phyloP scores from a whole-genome alignment of 108 stramenopile species.

The Conticribra guillardii region DNA sequence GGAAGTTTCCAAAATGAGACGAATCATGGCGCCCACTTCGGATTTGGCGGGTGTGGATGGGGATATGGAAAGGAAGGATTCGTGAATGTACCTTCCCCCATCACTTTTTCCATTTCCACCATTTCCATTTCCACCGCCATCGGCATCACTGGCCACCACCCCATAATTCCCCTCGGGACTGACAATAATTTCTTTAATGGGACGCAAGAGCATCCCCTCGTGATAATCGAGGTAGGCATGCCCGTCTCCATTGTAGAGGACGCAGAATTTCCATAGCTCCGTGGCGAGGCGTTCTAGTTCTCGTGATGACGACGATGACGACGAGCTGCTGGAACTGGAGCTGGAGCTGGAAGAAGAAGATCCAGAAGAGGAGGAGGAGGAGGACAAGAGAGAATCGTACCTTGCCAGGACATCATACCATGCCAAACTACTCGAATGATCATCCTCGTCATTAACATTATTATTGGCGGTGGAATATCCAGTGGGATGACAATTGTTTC shows the following conservation, averaged over 20 bases:
- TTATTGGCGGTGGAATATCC: no score
- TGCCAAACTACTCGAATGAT: background rate
- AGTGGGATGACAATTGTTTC: constrained; percentile 34
- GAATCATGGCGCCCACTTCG: constrained; percentile 43
- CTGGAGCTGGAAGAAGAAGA: no score
- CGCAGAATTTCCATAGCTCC: constrained; percentile 49
- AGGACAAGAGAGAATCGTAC: constrained; percentile 8
- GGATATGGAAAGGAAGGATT: constrained; percentile 44
- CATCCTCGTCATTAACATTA: background rate
- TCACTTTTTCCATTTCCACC: background rate
- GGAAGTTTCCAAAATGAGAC: constrained; percentile 42
- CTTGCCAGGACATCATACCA: constrained; percentile 23
- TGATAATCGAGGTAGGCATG: constrained; percentile 41
- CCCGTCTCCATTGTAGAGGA: constrained; percentile 49
- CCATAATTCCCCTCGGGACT: constrained; percentile 32
- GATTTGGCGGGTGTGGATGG: constrained; percentile 39
- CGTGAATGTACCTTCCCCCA: constrained; percentile 26
- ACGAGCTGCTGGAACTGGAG: no score
- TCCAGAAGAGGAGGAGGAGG: background rate
- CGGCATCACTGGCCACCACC: constrained; percentile 18
- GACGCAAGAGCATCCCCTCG: constrained; percentile 20
- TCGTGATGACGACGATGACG: constrained; percentile 1
- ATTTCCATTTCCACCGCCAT: background rate
- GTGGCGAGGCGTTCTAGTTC: constrained; percentile 35
- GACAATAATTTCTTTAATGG: constrained; percentile 14